Base-by-base conservation (phyloP, 768 basidiomycete species). In the Sistotremastrum suecicum region DNA sequence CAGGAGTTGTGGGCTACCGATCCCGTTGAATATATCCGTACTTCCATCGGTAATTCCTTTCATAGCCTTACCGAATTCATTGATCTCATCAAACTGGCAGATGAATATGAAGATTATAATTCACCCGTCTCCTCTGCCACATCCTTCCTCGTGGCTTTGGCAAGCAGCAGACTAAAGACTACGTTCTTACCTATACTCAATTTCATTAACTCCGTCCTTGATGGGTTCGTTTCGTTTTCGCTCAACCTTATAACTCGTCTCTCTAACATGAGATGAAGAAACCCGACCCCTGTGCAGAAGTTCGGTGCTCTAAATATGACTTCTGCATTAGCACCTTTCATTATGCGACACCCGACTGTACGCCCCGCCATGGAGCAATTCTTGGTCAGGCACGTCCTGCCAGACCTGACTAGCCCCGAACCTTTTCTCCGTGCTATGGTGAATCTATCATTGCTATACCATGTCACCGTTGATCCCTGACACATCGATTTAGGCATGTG, bases 271-370 rank as follows among this genome's bases (percentile, higher is more conserved):
- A 10, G 33, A 29, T 46, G 45, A 52, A 40, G 20, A 10, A 28
- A 7, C 44, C 3, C 29, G 37, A 58, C 74, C 1, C 60, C 83
- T 4, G 63, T 74, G 28, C 80, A 91, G 51, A 75, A 78, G 40
- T 92, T 83, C 54, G 90, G 88, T 40, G 90, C 84, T 2, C 67
- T 94, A 35, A 85, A 84, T 54, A 86, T 91, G 73, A 78, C 78
- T 7, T 72, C 80, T 31, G 77, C 78, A 0, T 70, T 92, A 3
- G 80, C 78, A 0, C 75, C 76, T 0, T 80, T 82, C 65, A 82
- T 90, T 53, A 82, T 89, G 77, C 76, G 76, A 44, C 86, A 89
- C 57, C 84, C 86, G 6, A 78, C 84, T 34, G 81, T 89, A 49
- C 80, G 76, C 54, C 65, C 65, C 45, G 76, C 71, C 50, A 80